Conservation (phyloP, 805 yeast species). For the Lipomyces orientalis region DNA sequence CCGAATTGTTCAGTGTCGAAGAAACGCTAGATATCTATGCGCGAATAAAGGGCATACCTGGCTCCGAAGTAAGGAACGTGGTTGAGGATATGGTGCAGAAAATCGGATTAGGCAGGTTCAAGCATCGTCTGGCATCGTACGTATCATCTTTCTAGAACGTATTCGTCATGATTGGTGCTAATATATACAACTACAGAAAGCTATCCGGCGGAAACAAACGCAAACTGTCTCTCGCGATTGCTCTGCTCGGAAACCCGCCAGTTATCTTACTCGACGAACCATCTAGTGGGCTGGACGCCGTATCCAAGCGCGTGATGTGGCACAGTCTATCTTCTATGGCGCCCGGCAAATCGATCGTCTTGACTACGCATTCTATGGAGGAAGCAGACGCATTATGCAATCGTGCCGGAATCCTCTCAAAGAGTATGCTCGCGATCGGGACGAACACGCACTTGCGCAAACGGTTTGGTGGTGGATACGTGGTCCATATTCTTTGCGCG, state of each 20-base stretch:
- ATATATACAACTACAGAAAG: slow-evolving; percentile 14
- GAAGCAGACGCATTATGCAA: slow-evolving; percentile 47
- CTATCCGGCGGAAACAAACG: slow-evolving; percentile 47
- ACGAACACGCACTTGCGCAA: slow-evolving; percentile 38
- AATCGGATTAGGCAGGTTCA: slow-evolving; percentile 43
- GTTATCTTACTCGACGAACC: slow-evolving; percentile 47
- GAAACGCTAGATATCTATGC: slow-evolving; percentile 44
- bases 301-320: slow-evolving; percentile 48
- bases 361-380: slow-evolving; percentile 48
- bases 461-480: slow-evolving; percentile 39
- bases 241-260: slow-evolving; percentile 45
- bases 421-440: slow-evolving; percentile 43
- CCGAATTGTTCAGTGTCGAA: slow-evolving; percentile 44
- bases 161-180: neutral
- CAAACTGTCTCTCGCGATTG: slow-evolving; percentile 45
- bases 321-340: slow-evolving; percentile 41
- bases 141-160: neutral
- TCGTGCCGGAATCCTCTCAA: slow-evolving; percentile 44
- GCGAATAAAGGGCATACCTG: slow-evolving; percentile 40
- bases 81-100: slow-evolving; percentile 42
- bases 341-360: slow-evolving; percentile 41
- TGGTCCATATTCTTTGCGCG: slow-evolving; percentile 41
- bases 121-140: slow-evolving; percentile 40
- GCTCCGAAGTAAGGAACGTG: slow-evolving; percentile 33
- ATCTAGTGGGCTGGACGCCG: slow-evolving; percentile 48